Evolutionary conservation across 1,139 yeast species (phyloP), one percentile per base, ranked within the genome.

Genomic region (Suhomyces bolitotheri): DNA sequence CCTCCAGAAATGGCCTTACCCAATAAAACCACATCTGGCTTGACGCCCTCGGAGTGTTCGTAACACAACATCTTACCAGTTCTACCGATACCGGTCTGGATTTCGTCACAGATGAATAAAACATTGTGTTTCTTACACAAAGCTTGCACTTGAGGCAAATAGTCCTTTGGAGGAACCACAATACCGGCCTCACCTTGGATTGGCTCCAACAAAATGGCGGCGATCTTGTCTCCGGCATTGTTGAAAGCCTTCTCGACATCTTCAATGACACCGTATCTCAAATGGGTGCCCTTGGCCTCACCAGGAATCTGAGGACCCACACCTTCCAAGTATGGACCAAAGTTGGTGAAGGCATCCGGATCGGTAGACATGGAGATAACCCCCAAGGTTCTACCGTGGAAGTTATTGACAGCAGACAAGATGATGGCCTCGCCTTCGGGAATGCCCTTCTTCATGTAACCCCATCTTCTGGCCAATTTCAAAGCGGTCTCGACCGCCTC

Each of bases 111-210:
- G 63, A 90, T 90, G 53, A 90, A 75, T 56, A 90, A 71, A 19
- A 87, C 89, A 54, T 90, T 88, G 74, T 90, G 74, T 64, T 88
- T 69, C 56, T 78, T 80, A 71, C 97, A 89, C 45, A 90, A 73
- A 40, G 67, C 79, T 50, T 78, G 78, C 22, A 90, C 96, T 50
- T 72, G 68, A 39, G 81, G 64, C 49, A 90, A 76, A 68, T 90
- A 90, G 53, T 78, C 95, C 37, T 64, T 68, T 46, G 94, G 95
- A 36, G 97, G 97, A 17, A 90, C 96, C 24, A 90, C 95, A 49
- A 90, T 90, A 52, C 97, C 98, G 23, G 98, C 98, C 64, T 90
- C 98, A 60, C 98, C 98, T 65, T 90, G 98, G 55, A 90, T 90
- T 45, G 97, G 97, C 66, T 90, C 98, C 50, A 90, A 78, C 49